Percentiles rank a stretch among this genome's conserved stretches.
Evolutionary conservation across 179 eudicot genomes (phyloP).

Genomic region (Beta corolliflora): DNA sequence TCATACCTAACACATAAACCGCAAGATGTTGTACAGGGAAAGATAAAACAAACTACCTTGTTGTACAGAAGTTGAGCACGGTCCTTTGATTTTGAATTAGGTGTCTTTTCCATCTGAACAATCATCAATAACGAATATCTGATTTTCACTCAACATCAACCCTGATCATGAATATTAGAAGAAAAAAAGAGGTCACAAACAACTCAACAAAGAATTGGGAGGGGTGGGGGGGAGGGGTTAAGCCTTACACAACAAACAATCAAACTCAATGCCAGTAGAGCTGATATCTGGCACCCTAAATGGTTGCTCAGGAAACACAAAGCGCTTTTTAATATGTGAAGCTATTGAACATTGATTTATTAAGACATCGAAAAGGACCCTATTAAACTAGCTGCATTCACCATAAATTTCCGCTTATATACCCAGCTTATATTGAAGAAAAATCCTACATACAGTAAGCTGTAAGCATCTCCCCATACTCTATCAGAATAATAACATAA

Average conservation of each 20-base stretch:
- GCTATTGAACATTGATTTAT: neutral
- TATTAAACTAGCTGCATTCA: conserved; percentile 1
- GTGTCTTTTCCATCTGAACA: conserved; percentile 64
- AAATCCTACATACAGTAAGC: neutral
- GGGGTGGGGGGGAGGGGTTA: neutral
- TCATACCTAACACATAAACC: neutral
- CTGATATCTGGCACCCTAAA: neutral
- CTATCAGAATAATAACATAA: neutral
- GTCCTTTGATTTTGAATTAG: conserved; percentile 49
- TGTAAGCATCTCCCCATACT: neutral
- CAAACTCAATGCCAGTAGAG: neutral
- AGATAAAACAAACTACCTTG: conserved; percentile 47
- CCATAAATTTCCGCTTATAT: too few species aligned
- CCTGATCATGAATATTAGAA: conserved; percentile 26
- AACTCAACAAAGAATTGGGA: neutral
- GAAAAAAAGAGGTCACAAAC: neutral
- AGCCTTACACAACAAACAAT: neutral
- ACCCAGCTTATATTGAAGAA: neutral
- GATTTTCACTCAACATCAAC: conserved; percentile 33
- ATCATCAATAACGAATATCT: conserved; percentile 40
- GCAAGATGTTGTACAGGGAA: neutral
- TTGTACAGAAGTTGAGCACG: conserved; percentile 62
- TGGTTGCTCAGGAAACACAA: neutral
- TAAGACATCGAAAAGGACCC: neutral
- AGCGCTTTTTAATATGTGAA: neutral